Conservation (phyloP, 345 rosid species). For the Kandelia obovata region DNA sequence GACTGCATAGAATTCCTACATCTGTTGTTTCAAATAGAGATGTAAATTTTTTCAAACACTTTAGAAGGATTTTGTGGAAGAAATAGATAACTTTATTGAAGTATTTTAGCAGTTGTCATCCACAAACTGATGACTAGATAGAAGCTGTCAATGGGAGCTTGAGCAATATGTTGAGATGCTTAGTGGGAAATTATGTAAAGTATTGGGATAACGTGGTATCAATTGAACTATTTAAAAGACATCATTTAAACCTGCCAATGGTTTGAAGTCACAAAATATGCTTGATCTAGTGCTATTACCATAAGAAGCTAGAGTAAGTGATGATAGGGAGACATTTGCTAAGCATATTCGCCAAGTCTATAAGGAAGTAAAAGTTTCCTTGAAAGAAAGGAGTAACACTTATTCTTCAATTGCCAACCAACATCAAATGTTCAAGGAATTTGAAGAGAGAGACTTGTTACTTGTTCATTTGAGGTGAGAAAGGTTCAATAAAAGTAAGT, state of each 20-base stretch:
- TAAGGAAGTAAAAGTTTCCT: neutral
- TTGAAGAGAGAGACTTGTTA: neutral
- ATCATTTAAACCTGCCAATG: no score
- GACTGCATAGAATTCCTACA: neutral
- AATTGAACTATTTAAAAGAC: no score
- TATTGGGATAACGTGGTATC: no score
- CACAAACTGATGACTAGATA: no score
- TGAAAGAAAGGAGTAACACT: neutral
- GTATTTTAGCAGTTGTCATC: no score
- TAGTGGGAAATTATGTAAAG: no score
- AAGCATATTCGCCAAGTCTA: no score
- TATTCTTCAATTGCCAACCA: neutral
- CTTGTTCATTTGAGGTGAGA: neutral
- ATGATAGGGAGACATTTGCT: neutral
- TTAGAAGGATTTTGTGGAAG: neutral
- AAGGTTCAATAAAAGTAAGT: neutral
- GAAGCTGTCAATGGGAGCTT: no score
- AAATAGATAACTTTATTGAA: neutral
- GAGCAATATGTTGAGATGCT: no score
- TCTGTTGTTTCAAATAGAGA: neutral
- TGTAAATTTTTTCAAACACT: neutral
- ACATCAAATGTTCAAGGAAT: neutral
- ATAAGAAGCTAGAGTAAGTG: no score
- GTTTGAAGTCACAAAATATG: no score
- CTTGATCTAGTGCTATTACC: no score